Base-by-base conservation (phyloP, 495 filamentous ascomycete genomes). In the Xanthoparmelia taractica region DNA sequence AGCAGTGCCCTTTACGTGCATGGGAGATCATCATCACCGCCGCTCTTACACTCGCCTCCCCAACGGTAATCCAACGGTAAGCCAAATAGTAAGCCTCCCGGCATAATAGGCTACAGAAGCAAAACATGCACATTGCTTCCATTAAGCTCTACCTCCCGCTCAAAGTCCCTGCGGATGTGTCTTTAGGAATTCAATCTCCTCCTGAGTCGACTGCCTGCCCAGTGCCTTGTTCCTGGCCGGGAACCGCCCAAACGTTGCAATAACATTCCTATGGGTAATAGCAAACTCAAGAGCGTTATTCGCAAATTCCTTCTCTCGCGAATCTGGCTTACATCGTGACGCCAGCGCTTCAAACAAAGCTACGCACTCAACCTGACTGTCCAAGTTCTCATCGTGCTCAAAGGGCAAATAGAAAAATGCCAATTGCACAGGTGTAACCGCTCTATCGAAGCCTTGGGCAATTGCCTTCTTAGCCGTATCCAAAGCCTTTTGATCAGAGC, bases 341-440 rank as follows among this genome's bases (percentile, higher is more conserved):
- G 66, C 65, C 47, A 72, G 45, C 2, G 69, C 65, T 25, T 72
- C 71, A 57, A 67, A 75, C 4, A 74, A 54, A 29, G 68, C 67
- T 20, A 71, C 45, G 2, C 63, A 69, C 6, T 69, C 63, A 34
- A 74, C 61, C 60, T 76, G 75, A 47, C 69, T 69, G 17, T 69
- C 61, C 36, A 76, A 43, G 18, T 65, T 52, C 60, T 76, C 76
- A 25, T 67, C 67, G 45, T 76, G 76, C 63, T 71, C 73, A 25
- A 78, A 68, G 0, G 73, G 73, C 12, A 73, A 61, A 60, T 76
- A 76, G 57, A 78, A 69, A 54, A 73, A 76, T 12, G 68, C 59
- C 60, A 67, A 67, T 45, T 73, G 70, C 15, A 69, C 63, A 10
- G 25, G 31, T 0, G 67, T 55, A 12, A 77, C 59, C 13, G 67